A percentile compares a stretch with the other conserved stretches of the same genome.
Conservation (phyloP, 73 alveolate genomes). For the Paramecium caudatum region DNA sequence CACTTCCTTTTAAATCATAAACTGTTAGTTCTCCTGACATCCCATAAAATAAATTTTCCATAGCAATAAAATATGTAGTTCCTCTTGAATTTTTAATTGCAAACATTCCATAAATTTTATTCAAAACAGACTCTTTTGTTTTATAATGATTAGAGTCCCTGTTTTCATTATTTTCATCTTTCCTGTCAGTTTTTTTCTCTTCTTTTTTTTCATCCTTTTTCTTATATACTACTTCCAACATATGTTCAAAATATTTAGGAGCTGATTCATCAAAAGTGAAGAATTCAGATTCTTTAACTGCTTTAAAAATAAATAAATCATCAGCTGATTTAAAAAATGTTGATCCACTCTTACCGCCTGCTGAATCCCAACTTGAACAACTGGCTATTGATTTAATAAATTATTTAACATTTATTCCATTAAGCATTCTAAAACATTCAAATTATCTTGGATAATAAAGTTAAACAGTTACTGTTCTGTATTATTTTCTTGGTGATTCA, state of each 20-base stretch:
- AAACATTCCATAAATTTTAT: slow-evolving; percentile 56
- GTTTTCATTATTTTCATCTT: too few species aligned
- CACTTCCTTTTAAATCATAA: slow-evolving; percentile 64
- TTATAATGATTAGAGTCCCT: background rate
- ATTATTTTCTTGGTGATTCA: slow-evolving; percentile 10
- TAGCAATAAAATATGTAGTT: background rate
- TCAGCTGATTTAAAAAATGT: slow-evolving; percentile 52
- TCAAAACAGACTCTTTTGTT: background rate
- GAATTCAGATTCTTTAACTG: slow-evolving; percentile 61
- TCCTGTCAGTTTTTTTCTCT: too few species aligned
- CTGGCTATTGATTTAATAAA: slow-evolving; percentile 54
- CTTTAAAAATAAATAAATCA: slow-evolving; percentile 51
- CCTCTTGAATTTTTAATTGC: slow-evolving; percentile 10
- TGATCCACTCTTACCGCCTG: slow-evolving; percentile 66
- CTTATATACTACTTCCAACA: background rate
- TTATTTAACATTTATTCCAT: background rate
- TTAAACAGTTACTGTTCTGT: background rate
- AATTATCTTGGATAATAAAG: slow-evolving; percentile 56
- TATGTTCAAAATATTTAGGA: slow-evolving; percentile 62
- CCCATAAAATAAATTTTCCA: slow-evolving; percentile 66
- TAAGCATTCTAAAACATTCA: slow-evolving; percentile 51
- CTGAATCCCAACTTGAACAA: slow-evolving; percentile 53
- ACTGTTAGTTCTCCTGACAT: background rate
- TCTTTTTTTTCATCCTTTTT: too few species aligned
- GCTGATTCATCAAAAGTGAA: background rate